These are phyloP conservation scores for Metschnikowia santaceciliae DNA, from an alignment of 805 yeast genomes.

Conservation along the genomic window DNA sequence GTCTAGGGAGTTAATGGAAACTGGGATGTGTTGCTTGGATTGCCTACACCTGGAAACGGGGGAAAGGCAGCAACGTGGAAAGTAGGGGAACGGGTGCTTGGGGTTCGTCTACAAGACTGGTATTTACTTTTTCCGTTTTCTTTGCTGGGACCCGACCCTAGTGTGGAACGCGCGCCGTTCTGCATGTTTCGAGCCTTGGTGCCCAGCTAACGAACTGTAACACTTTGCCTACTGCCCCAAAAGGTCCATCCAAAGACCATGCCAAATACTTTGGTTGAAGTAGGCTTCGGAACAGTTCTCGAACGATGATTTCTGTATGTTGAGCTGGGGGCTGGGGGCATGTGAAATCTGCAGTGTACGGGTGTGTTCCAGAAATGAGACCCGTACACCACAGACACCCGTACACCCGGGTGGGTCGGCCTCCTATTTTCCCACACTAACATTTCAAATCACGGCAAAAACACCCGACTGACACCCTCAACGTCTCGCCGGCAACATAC, in stretches of 20 bases:
- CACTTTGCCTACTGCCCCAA: too few relatives aligned
- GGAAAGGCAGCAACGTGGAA: not conserved
- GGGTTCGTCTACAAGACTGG: not conserved
- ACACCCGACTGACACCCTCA: conserved; percentile 59
- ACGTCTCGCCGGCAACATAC: conserved; percentile 81
- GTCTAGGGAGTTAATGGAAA: too few relatives aligned
- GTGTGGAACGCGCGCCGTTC: conserved; percentile 5
- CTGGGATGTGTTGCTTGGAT: not conserved
- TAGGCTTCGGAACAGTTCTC: too few relatives aligned
- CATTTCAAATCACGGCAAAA: conserved; percentile 42
- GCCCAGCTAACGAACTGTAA: too few relatives aligned
- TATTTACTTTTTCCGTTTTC: conserved; percentile 3
- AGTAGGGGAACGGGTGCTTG: not conserved
- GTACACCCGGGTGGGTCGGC: not conserved
- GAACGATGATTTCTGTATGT: too few relatives aligned
- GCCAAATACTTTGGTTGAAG: too few relatives aligned
- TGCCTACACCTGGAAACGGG: not conserved
- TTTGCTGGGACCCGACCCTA: not conserved
- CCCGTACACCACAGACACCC: too few relatives aligned
- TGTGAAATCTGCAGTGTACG: too few relatives aligned
- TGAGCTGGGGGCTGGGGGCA: too few relatives aligned
- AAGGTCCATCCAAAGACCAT: too few relatives aligned
- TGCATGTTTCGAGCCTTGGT: not conserved
- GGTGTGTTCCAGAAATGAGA: too few relatives aligned
- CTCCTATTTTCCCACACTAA: not conserved